Conservation (phyloP, 306 rosid genomes). For the Cucumis melo region DNA sequence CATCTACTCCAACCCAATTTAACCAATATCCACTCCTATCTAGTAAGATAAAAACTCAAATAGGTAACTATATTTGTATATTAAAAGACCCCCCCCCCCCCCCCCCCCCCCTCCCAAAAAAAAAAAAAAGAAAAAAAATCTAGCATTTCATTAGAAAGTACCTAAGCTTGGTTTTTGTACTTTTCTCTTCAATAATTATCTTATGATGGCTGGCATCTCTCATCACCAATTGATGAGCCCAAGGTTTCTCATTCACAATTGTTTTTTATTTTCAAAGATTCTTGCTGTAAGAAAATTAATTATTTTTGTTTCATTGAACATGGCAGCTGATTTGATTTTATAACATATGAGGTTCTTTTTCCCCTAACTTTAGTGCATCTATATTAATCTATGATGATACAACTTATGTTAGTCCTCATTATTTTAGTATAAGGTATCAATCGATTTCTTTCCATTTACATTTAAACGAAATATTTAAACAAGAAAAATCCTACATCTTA, state of each 20-base stretch:
- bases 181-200: neutral
- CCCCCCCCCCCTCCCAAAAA: neutral
- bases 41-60: neutral
- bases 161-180: neutral
- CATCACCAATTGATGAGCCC: constrained; percentile 1
- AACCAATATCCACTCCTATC: neutral
- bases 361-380: neutral
- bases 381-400: neutral
- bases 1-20: neutral
- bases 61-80: neutral
- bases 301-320: neutral
- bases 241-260: neutral
- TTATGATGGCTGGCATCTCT: neutral
- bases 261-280: neutral
- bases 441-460: neutral
- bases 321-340: neutral
- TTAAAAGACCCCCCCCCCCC: too few species aligned
- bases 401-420: neutral
- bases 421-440: neutral
- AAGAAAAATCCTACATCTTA: neutral
- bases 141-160: neutral
- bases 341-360: neutral
- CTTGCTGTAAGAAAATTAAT: neutral
- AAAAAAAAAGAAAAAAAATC: neutral
- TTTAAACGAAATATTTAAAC: neutral